Conservation (phyloP, 495 filamentous ascomycete genomes). For the Penicillium psychrofluorescens region DNA sequence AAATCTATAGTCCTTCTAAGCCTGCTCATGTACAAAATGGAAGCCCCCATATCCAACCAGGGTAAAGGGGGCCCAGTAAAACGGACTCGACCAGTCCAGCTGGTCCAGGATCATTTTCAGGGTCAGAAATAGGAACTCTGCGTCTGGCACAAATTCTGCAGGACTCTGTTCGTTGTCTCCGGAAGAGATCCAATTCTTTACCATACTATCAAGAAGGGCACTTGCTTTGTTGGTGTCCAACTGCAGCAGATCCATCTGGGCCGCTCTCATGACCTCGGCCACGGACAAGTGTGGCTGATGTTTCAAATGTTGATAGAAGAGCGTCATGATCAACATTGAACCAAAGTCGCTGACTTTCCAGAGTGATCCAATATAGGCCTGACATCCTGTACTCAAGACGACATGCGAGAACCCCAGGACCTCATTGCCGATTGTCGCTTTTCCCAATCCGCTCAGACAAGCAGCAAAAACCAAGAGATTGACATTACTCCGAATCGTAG, state of each 20-base stretch:
- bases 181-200: slow-evolving; percentile 7
- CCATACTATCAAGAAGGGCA: slow-evolving; percentile 12
- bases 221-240: slow-evolving; percentile 13
- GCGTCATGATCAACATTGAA: slow-evolving; percentile 24
- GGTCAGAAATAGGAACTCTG: slow-evolving; percentile 9
- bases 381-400: slow-evolving; percentile 21
- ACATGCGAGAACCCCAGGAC: slow-evolving; percentile 25
- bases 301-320: slow-evolving; percentile 21
- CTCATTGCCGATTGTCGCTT: slow-evolving; percentile 16
- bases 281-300: slow-evolving; percentile 3
- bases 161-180: slow-evolving; percentile 1
- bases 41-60: slow-evolving; percentile 22
- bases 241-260: slow-evolving; percentile 16
- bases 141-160: slow-evolving; percentile 17
- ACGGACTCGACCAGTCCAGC: slow-evolving; percentile 20
- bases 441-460: slow-evolving; percentile 22
- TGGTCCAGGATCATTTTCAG: slow-evolving; percentile 17
- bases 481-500: slow-evolving; percentile 14
- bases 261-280: slow-evolving; percentile 11
- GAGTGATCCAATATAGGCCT: slow-evolving; percentile 21
- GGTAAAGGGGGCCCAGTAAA: slow-evolving; percentile 22
- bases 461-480: slow-evolving; percentile 24
- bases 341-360: slow-evolving; percentile 26
- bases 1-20: too few relatives aligned
- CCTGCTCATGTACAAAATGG: slow-evolving; percentile 16